phyloP scores from a whole-genome alignment of 2,329 filamentous ascomycete species.

The Seiridium cupressi region DNA sequence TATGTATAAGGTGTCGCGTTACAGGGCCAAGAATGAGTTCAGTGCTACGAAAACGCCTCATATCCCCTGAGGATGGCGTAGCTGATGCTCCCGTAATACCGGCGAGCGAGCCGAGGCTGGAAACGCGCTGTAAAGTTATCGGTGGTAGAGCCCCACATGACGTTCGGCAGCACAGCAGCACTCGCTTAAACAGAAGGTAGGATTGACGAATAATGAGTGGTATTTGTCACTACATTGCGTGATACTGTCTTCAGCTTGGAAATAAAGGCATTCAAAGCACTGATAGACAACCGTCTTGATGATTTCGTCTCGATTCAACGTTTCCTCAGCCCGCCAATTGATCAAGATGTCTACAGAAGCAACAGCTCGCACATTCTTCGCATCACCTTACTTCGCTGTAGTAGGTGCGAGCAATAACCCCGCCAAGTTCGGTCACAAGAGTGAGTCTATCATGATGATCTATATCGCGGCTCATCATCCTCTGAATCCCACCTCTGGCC shows the following conservation, averaged over 20 bases:
- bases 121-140: neutral
- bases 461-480: neutral
- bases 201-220: neutral
- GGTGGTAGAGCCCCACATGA: neutral
- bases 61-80: neutral
- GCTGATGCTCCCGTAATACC: neutral
- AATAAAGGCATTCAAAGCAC: slow-evolving; percentile 7
- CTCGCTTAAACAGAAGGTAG: neutral
- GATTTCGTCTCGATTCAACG: neutral
- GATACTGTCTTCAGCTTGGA: neutral
- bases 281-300: neutral
- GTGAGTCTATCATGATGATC: slow-evolving; percentile 42
- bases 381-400: slow-evolving; percentile 77
- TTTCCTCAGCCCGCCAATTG: neutral
- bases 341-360: slow-evolving; percentile 63
- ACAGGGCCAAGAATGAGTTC: neutral
- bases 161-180: neutral
- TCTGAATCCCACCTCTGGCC: neutral
- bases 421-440: slow-evolving; percentile 84
- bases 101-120: neutral
- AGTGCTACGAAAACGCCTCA: neutral
- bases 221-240: neutral
- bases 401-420: slow-evolving; percentile 85
- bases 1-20: neutral
- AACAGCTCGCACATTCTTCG: slow-evolving; percentile 76